A percentile compares a stretch with the other conserved stretches of the same genome.
phyloP scores from a whole-genome alignment of 2,329 filamentous ascomycete species.

The Ophiocordyceps polyrhachis-furcata region DNA sequence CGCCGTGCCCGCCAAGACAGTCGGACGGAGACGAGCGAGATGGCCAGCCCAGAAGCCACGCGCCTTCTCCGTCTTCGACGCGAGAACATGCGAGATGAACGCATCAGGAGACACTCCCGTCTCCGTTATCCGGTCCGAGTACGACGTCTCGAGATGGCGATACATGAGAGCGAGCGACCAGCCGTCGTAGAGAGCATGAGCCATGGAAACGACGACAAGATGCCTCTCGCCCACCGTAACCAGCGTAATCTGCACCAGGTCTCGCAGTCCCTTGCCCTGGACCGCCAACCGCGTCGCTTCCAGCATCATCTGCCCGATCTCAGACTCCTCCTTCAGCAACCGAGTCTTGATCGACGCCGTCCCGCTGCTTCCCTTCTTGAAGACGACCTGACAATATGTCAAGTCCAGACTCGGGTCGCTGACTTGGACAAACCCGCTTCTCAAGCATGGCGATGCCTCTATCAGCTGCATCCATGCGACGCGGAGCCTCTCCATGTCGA shows the following conservation, averaged over 20 bases:
- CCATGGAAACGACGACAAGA: constrained; percentile 48
- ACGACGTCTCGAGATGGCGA: constrained; percentile 47
- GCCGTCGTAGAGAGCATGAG: constrained; percentile 81
- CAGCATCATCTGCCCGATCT: constrained; percentile 17
- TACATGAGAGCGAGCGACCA: constrained; percentile 65
- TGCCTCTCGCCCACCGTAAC: constrained; percentile 12
- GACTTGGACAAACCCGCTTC: constrained; percentile 53
- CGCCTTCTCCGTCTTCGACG: constrained; percentile 6
- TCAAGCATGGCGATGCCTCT: constrained; percentile 46
- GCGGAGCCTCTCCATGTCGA: constrained; percentile 37
- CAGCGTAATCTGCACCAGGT: constrained; percentile 32
- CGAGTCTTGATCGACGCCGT: constrained; percentile 6
- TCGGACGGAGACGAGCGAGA: constrained; percentile 31
- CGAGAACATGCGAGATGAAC: constrained; percentile 23
- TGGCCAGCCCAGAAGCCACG: constrained; percentile 52
- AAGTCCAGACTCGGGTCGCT: constrained; percentile 36
- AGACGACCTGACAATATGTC: constrained; percentile 31
- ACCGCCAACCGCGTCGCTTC: constrained; percentile 19
- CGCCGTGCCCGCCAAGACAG: constrained; percentile 9
- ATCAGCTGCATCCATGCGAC: constrained; percentile 45
- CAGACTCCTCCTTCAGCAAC: constrained; percentile 11
- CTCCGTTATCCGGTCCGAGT: constrained; percentile 23
- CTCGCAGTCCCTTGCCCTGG: constrained; percentile 13
- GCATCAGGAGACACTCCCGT: constrained; percentile 28
- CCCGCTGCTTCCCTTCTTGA: constrained; percentile 5